A percentile compares a stretch with the other conserved stretches of the same genome.
Conservation (phyloP, 441 rosid species). For the Pelargonium cotyledonis region DNA sequence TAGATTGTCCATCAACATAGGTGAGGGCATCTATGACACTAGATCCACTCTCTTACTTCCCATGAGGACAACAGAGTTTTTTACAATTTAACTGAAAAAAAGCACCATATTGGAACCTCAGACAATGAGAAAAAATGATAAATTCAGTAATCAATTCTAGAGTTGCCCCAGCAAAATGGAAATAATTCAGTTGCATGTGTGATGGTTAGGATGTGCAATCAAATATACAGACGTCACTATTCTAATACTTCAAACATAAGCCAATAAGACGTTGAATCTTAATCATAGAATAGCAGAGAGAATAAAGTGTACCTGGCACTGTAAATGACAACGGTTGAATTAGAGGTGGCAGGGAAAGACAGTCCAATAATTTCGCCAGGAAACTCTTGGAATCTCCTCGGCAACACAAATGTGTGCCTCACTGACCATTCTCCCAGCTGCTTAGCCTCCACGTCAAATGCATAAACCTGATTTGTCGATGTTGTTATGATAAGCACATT, state of each 20-base stretch:
- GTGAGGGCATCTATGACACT: neutral
- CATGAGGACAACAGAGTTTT: neutral
- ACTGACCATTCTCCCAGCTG: constrained; percentile 83
- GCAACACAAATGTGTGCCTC: constrained; percentile 48
- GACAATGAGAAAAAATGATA: too few species aligned
- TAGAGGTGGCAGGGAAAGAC: constrained; percentile 63
- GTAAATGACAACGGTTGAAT: constrained; percentile 61
- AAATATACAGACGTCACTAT: too few species aligned
- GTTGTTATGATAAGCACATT: constrained; percentile 70
- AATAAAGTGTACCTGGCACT: constrained; percentile 65
- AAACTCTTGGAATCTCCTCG: constrained; percentile 72
- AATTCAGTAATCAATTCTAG: neutral
- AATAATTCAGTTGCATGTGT: neutral
- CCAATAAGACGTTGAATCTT: too few species aligned
- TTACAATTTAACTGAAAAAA: neutral
- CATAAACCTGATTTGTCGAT: constrained; percentile 77
- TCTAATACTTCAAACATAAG: too few species aligned
- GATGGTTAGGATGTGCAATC: neutral
- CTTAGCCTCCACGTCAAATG: constrained; percentile 79
- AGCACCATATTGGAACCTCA: too few species aligned
- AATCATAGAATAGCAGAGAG: too few species aligned
- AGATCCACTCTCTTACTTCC: neutral
- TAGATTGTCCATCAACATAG: too few species aligned
- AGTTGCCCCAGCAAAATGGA: neutral
- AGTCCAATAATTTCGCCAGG: constrained; percentile 94